Conservation (phyloP, 192 early-diverging fungal genomes). For the Spizellomyces sp. region DNA sequence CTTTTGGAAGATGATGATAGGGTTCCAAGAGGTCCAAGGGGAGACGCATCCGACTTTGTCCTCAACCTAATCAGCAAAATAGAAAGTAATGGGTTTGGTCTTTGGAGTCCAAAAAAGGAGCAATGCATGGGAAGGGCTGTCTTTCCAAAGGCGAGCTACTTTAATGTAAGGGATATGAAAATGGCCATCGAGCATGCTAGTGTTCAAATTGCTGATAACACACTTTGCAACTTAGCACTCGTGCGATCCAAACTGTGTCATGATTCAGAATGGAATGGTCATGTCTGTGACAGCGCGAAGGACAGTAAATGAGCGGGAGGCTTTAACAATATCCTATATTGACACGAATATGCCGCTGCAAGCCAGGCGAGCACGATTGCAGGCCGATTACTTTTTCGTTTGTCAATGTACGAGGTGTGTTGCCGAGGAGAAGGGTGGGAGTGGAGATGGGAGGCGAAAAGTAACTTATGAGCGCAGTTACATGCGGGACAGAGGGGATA, state of each 20-base stretch:
- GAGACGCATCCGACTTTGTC: slow-evolving; percentile 42
- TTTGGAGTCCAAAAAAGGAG: slow-evolving; percentile 48
- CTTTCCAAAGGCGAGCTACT: slow-evolving; percentile 63
- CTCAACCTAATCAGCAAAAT: slow-evolving; percentile 60
- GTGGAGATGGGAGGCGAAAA: slow-evolving; percentile 4
- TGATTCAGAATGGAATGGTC: slow-evolving; percentile 31
- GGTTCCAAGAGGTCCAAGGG: not conserved
- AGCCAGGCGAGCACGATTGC: slow-evolving; percentile 52
- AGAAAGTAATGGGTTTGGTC: slow-evolving; percentile 73
- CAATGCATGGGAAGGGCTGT: slow-evolving; percentile 52
- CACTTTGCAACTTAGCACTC: slow-evolving; percentile 47
- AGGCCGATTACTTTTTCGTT: slow-evolving; percentile 65
- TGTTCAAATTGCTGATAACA: slow-evolving; percentile 4
- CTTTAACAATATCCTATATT: slow-evolving; percentile 70
- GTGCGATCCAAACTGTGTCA: slow-evolving; percentile 58
- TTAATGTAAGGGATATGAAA: slow-evolving; percentile 52
- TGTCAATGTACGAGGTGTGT: slow-evolving; percentile 63
- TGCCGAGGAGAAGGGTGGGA: slow-evolving; percentile 19
- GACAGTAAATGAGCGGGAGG: slow-evolving; percentile 32
- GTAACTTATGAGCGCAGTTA: slow-evolving; percentile 31
- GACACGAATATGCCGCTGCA: slow-evolving; percentile 61
- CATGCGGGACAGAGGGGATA: not conserved
- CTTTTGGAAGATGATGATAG: slow-evolving; percentile 41
- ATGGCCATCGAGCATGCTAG: not conserved
- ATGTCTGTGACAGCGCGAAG: slow-evolving; percentile 35